phyloP scores from a whole-genome alignment of 805 yeast genomes.

The Lipomyces kockii region DNA sequence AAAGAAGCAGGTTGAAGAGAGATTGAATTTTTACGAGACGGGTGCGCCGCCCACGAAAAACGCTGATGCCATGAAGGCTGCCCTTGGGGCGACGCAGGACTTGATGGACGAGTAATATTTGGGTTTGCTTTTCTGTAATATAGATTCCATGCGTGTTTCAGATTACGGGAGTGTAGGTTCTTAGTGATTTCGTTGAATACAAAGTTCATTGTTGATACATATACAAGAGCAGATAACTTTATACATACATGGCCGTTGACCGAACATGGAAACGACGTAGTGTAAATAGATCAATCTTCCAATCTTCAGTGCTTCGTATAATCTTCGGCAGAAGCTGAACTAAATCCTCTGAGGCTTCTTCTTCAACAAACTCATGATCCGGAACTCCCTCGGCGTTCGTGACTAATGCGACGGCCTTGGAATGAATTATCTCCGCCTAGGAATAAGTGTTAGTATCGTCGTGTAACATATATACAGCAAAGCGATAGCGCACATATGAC shows the following conservation, averaged over 20 bases:
- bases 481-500: constrained; percentile 39
- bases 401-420: constrained; percentile 22
- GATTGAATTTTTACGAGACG: constrained; percentile 92
- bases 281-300: constrained; percentile 15
- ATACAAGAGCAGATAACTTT: not conserved
- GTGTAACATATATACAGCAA: no score
- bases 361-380: constrained; percentile 33
- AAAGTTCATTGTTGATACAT: constrained; percentile 2
- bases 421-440: constrained; percentile 21
- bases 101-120: constrained; percentile 21
- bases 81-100: constrained; percentile 62
- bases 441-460: not conserved
- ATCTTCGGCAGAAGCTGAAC: not conserved
- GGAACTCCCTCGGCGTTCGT: constrained; percentile 35
- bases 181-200: constrained; percentile 6
- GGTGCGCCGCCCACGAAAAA: constrained; percentile 98
- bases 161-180: not conserved
- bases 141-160: not conserved
- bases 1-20: constrained; percentile 97
- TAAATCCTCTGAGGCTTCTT: constrained; percentile 22
- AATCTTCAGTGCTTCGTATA: not conserved
- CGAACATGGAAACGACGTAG: constrained; percentile 17
- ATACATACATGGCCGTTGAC: constrained; percentile 35
- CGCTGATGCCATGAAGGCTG: constrained; percentile 90
- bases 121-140: constrained; percentile 4